Conservation (phyloP, 441 rosid genomes). For the Isatis lusitanica region DNA sequence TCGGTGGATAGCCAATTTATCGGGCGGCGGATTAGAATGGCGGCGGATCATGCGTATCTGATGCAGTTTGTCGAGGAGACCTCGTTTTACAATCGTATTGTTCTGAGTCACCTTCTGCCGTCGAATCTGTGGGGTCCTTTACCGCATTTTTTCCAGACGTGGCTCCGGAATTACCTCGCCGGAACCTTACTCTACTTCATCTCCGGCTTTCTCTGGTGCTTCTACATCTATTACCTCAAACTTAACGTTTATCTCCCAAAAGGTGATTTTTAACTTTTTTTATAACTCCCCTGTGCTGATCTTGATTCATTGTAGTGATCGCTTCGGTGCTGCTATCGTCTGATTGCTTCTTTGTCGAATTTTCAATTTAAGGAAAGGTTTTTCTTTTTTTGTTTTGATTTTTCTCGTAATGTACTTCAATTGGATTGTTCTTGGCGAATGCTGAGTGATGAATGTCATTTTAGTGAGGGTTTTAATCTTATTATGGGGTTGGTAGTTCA, state of each 20-base stretch:
- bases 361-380: background rate
- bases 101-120: slow-evolving; percentile 59
- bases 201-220: slow-evolving; percentile 87
- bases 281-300: background rate
- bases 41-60: slow-evolving; percentile 41
- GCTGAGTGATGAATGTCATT: background rate
- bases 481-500: background rate
- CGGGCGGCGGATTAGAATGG: slow-evolving; percentile 13
- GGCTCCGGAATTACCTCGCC: slow-evolving; percentile 88
- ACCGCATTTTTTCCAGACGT: slow-evolving; percentile 73
- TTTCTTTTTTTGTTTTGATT: background rate
- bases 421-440: background rate
- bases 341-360: background rate
- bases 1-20: slow-evolving; percentile 1
- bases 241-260: slow-evolving; percentile 72
- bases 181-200: slow-evolving; percentile 67
- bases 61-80: slow-evolving; percentile 62
- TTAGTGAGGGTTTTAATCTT: background rate
- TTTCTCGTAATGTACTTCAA: background rate
- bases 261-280: slow-evolving; percentile 40
- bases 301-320: background rate
- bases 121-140: slow-evolving; percentile 52
- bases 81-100: slow-evolving; percentile 64
- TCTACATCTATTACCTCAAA: slow-evolving; percentile 79
- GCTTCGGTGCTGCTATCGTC: background rate